Conservation (phyloP, 202 grass and related monocot genomes). For the Setaria viridis region DNA sequence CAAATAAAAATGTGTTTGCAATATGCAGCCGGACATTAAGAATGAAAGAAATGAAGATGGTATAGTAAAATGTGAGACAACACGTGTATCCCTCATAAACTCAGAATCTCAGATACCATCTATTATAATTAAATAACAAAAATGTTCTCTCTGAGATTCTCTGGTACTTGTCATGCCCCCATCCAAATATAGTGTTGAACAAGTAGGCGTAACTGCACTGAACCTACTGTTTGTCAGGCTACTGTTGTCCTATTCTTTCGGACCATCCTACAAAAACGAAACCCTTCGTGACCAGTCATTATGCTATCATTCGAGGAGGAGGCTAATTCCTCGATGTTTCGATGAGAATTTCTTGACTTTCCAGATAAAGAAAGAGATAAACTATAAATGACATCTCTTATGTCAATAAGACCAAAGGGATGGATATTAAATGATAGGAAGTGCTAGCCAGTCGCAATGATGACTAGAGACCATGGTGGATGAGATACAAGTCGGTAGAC, state of each 20-base stretch:
- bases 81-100: not conserved
- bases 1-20: not conserved
- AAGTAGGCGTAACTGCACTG: too few relatives aligned
- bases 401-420: too few relatives aligned
- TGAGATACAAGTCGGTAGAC: not conserved
- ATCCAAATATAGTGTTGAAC: not conserved
- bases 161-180: not conserved
- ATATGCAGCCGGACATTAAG: not conserved
- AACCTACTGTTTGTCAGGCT: too few relatives aligned
- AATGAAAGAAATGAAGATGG: conserved; percentile 2
- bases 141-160: not conserved
- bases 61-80: conserved; percentile 7
- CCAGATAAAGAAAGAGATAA: too few relatives aligned
- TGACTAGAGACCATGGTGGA: not conserved
- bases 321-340: too few relatives aligned
- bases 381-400: too few relatives aligned
- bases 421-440: too few relatives aligned
- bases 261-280: too few relatives aligned
- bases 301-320: too few relatives aligned
- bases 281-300: too few relatives aligned
- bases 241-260: too few relatives aligned
- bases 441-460: not conserved
- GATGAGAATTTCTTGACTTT: too few relatives aligned
- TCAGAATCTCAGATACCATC: not conserved
- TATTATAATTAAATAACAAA: not conserved